These are phyloP conservation scores for Salix koriyanagi DNA, from an alignment of 345 rosid genomes.

Conservation along the genomic window DNA sequence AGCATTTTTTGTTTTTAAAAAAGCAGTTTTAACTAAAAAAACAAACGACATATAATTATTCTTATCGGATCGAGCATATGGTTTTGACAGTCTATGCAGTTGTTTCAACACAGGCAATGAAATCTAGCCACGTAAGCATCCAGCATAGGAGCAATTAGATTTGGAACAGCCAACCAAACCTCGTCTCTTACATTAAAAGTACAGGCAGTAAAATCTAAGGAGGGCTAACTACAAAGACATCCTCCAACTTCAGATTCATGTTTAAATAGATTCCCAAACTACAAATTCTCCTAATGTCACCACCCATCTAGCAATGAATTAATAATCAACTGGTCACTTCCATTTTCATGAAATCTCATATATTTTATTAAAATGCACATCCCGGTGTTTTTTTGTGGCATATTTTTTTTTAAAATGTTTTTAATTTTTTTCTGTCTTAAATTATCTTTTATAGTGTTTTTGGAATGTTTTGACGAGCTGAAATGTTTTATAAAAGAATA, in stretches of 20 bases:
- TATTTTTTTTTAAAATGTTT: too few species aligned
- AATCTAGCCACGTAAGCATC: neutral
- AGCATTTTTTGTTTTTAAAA: too few species aligned
- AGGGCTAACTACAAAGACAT: neutral
- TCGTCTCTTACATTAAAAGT: neutral
- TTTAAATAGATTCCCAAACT: neutral
- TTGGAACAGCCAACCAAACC: neutral
- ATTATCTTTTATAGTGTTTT: too few species aligned
- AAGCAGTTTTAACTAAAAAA: too few species aligned
- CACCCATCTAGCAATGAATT: too few species aligned
- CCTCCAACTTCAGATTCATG: neutral
- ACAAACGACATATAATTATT: neutral
- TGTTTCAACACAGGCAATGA: neutral
- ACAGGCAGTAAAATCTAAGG: neutral
- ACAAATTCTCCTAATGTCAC: neutral
- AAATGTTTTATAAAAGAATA: too few species aligned
- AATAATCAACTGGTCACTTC: too few species aligned
- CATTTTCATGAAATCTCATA: too few species aligned
- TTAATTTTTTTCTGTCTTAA: too few species aligned
- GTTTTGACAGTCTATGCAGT: neutral
- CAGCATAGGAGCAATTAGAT: neutral
- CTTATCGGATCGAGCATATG: neutral
- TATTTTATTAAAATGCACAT: too few species aligned
- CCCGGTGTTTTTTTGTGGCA: too few species aligned
- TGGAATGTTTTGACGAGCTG: too few species aligned